A percentile compares a stretch with the other conserved stretches of the same genome.
phyloP scores from a whole-genome alignment of 805 yeast species.

The Metschnikowia shivogae region DNA sequence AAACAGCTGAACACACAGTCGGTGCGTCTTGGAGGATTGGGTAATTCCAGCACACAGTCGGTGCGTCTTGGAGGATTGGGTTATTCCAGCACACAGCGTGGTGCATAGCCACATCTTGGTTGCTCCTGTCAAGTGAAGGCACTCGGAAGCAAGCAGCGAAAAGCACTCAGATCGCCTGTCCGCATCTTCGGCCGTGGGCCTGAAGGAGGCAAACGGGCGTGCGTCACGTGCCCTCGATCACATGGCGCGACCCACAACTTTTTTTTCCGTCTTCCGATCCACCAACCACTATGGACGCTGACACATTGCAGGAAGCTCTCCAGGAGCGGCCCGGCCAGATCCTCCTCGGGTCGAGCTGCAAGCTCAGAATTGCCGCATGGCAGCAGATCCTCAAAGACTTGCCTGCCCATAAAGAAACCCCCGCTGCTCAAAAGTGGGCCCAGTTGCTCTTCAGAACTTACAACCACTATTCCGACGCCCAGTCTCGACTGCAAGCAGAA shows the following conservation, averaged over 20 bases:
- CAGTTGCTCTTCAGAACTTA: slow-evolving; percentile 43
- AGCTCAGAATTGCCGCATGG: slow-evolving; percentile 32
- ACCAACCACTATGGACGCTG: slow-evolving; percentile 1
- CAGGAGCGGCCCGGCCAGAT: slow-evolving; percentile 19
- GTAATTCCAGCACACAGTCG: too few relatives aligned
- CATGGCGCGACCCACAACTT: not conserved
- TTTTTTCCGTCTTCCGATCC: slow-evolving; percentile 1
- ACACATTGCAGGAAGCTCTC: slow-evolving; percentile 8
- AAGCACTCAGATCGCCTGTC: too few relatives aligned
- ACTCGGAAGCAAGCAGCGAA: too few relatives aligned
- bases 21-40: too few relatives aligned
- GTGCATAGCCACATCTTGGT: too few relatives aligned
- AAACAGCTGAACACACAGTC: too few relatives aligned
- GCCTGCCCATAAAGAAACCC: slow-evolving; percentile 9
- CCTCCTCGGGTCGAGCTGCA: slow-evolving; percentile 34
- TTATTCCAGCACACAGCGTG: too few relatives aligned
- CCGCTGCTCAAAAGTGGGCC: slow-evolving; percentile 21
- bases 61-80: too few relatives aligned
- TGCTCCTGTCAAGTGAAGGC: too few relatives aligned
- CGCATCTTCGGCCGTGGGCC: too few relatives aligned
- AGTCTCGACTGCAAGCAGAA: slow-evolving; percentile 42
- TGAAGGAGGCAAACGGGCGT: too few relatives aligned
- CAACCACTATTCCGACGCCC: slow-evolving; percentile 47
- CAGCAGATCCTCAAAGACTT: slow-evolving; percentile 24
- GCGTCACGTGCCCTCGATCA: not conserved